Conservation (phyloP, 176 grass and related monocot species). For the Zoysia japonica region DNA sequence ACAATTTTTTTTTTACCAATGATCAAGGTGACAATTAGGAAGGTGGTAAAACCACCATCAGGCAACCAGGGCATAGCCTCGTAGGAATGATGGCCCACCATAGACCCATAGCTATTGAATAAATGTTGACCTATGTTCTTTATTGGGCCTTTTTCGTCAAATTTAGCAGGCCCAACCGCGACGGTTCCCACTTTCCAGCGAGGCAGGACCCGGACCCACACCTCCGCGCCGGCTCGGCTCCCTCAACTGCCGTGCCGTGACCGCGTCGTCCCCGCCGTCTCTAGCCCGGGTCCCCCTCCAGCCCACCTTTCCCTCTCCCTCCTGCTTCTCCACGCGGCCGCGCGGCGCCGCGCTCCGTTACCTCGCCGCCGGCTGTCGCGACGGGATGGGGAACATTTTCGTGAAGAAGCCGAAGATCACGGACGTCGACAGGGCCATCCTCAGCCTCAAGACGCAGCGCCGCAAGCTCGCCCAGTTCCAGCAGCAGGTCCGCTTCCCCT, state of each 20-base stretch:
- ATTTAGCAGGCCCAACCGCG: neutral
- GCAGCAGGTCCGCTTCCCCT: constrained; percentile 58
- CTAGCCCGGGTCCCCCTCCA: neutral
- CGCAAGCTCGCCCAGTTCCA: constrained; percentile 94
- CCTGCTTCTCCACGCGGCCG: constrained; percentile 24
- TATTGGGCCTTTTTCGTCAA: too few relatives aligned
- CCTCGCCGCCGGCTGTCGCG: constrained; percentile 19
- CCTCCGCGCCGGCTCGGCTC: neutral
- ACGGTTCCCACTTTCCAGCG: neutral
- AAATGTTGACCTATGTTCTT: too few relatives aligned
- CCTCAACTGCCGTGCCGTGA: constrained; percentile 27
- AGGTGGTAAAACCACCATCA: neutral
- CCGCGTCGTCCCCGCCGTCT: neutral
- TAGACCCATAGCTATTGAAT: too few relatives aligned
- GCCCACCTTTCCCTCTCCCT: constrained; percentile 33
- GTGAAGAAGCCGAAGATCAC: constrained; percentile 99
- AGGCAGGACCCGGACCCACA: neutral
- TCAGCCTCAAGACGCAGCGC: constrained; percentile 93
- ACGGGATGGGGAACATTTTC: constrained; percentile 90
- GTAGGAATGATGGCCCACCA: neutral
- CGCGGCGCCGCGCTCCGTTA: neutral
- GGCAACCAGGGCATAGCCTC: neutral
- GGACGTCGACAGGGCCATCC: constrained; percentile 93
- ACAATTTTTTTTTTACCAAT: neutral
- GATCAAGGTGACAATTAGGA: neutral